phyloP scores from a whole-genome alignment of 345 rosid species.

The Melaleuca quinquenervia region DNA sequence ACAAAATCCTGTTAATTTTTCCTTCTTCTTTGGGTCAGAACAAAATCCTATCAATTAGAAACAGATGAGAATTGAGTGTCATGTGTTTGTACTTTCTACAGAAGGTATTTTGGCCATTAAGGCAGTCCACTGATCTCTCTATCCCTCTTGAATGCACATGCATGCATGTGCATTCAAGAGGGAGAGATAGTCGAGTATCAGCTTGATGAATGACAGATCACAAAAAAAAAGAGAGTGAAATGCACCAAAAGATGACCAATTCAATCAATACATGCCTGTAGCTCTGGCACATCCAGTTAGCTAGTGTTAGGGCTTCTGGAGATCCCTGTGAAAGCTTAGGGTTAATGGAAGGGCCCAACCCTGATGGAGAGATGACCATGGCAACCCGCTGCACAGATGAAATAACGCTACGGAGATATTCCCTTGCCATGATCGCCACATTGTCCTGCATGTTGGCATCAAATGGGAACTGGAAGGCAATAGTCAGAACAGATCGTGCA shows the following conservation, averaged over 20 bases:
- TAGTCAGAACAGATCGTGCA: conserved; percentile 76
- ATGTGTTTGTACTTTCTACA: neutral
- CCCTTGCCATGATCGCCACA: conserved; percentile 93
- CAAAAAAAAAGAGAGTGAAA: neutral
- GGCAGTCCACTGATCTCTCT: neutral
- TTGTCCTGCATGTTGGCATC: conserved; percentile 81
- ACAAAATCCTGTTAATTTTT: neutral
- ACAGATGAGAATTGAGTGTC: neutral
- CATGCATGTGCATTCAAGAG: neutral
- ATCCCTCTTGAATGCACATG: neutral
- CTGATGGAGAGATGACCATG: conserved; percentile 88
- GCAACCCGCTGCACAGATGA: conserved; percentile 96
- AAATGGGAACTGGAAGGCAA: conserved; percentile 97
- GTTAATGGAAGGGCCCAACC: conserved; percentile 50
- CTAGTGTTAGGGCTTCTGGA: conserved; percentile 88
- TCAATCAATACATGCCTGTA: conserved; percentile 17
- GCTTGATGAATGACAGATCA: neutral
- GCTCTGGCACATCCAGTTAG: conserved; percentile 89
- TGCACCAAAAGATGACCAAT: neutral
- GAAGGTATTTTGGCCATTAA: neutral
- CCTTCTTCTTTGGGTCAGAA: neutral
- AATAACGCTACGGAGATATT: conserved; percentile 82
- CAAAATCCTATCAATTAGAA: neutral
- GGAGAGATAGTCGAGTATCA: neutral
- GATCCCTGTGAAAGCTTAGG: conserved; percentile 75